phyloP scores from a whole-genome alignment of 2,329 filamentous ascomycete species.

The Fusarium sp. region DNA sequence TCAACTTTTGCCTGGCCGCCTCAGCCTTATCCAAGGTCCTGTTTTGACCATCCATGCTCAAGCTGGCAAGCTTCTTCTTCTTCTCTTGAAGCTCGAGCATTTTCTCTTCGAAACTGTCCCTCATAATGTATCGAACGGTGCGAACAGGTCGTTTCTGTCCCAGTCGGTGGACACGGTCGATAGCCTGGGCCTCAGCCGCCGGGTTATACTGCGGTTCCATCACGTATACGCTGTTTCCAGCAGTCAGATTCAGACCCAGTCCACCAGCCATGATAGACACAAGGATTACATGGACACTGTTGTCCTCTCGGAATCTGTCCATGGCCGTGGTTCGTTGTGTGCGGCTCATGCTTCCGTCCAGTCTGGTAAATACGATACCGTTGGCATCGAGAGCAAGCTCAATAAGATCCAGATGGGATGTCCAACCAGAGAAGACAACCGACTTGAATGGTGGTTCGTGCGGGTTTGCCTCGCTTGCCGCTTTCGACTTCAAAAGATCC shows the following conservation, averaged over 20 bases:
- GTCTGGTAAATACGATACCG: slow-evolving; percentile 77
- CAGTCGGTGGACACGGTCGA: slow-evolving; percentile 91
- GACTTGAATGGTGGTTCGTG: slow-evolving; percentile 85
- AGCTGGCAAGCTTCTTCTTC: slow-evolving; percentile 89
- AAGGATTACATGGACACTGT: slow-evolving; percentile 79
- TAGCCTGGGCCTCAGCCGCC: slow-evolving; percentile 90
- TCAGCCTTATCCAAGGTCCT: slow-evolving; percentile 62
- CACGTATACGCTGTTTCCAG: slow-evolving; percentile 88
- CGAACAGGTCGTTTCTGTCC: slow-evolving; percentile 89
- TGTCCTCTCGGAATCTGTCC: slow-evolving; percentile 79
- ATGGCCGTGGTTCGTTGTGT: slow-evolving; percentile 79
- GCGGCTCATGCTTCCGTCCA: slow-evolving; percentile 90
- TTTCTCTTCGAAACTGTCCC: slow-evolving; percentile 90
- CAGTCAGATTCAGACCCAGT: slow-evolving; percentile 88
- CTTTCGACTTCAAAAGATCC: slow-evolving; percentile 74
- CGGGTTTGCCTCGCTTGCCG: slow-evolving; percentile 69
- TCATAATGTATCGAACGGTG: slow-evolving; percentile 92
- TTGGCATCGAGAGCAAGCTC: slow-evolving; percentile 78
- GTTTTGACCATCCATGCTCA: slow-evolving; percentile 80
- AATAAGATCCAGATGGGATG: slow-evolving; percentile 91
- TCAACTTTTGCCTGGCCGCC: slow-evolving; percentile 69
- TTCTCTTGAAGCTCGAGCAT: slow-evolving; percentile 90
- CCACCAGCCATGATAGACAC: slow-evolving; percentile 94
- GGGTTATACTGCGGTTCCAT: slow-evolving; percentile 99
- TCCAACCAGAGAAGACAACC: slow-evolving; percentile 97